Evolutionary conservation across 2,329 filamentous ascomycete species (phyloP), one percentile per base, ranked within the genome.

Genomic region (Catunica adiposa): DNA sequence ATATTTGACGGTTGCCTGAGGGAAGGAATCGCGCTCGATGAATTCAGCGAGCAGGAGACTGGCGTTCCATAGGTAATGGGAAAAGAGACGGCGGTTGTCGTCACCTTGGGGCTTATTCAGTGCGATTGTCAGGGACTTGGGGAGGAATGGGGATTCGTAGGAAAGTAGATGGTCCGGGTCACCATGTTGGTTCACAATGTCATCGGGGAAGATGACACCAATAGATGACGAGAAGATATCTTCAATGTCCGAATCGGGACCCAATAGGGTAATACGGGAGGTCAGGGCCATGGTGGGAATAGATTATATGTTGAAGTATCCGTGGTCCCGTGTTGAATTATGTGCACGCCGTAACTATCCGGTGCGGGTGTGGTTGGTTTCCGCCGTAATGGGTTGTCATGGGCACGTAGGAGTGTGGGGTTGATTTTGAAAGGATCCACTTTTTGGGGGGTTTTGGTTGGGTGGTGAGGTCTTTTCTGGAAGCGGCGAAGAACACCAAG

Each of bases 51-150:
- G 68, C 60, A 77, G 66, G 51, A 81, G 65, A 17, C 71, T 73
- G 5, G 82, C 73, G 66, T 88, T 88, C 83, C 83, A 88, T 25
- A 87, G 67, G 65, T 82, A 86, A 64, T 88, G 83, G 59, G 80
- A 79, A 64, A 86, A 87, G 47, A 86, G 73, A 20, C 67, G 66
- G 52, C 81, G 69, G 61, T 80, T 76, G 29, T 72, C 67, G 55
- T 81, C 77, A 31, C 66, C 69, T 31, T 69, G 64, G 11, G 68
- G 79, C 61, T 77, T 70, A 22, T 71, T 66, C 17, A 77, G 69
- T 7, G 67, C 67, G 61, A 78, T 68, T 47, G 64, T 60, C 47
- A 78, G 63, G 9, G 71, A 69, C 54, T 63, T 65, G 15, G 70
- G 73, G 15, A 78, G 69, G 58, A 70, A 69, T 38, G 70, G 76